Conservation (phyloP, 1,139 yeast genomes). For the Diutina siamensis region DNA sequence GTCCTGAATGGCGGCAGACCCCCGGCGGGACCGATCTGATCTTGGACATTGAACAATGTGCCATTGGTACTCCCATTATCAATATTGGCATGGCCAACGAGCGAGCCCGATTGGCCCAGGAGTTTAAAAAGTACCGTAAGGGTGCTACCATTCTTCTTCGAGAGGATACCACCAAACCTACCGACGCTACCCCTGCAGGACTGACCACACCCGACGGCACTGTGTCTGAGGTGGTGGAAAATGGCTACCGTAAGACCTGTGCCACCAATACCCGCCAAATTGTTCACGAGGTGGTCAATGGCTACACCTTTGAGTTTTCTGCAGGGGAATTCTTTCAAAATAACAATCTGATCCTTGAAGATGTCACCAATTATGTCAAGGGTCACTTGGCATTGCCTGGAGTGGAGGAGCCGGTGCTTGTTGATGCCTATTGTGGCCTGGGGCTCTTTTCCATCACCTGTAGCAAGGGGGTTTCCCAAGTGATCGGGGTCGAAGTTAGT, state of each 20-base stretch:
- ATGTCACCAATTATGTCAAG: conserved; percentile 70
- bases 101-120: conserved; percentile 39
- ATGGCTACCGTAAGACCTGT: conserved; percentile 32
- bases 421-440: conserved; percentile 96
- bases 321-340: conserved; percentile 96
- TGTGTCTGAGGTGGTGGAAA: conserved; percentile 13
- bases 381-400: conserved; percentile 45
- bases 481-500: conserved; percentile 89
- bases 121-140: conserved; percentile 49
- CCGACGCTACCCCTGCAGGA: conserved; percentile 19
- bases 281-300: conserved; percentile 68
- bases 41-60: conserved; percentile 87
- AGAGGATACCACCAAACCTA: conserved; percentile 46
- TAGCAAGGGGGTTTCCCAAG: conserved; percentile 65
- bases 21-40: conserved; percentile 42
- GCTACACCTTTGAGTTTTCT: conserved; percentile 69
- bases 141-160: conserved; percentile 84
- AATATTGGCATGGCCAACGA: conserved; percentile 69
- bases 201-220: conserved; percentile 24
- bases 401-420: conserved; percentile 36
- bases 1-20: conserved; percentile 54
- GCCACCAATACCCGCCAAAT: conserved; percentile 67
- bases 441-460: conserved; percentile 88
- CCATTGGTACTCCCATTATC: conserved; percentile 72
- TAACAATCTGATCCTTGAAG: conserved; percentile 81